Conservation (phyloP, 2,329 filamentous ascomycete species). For the Penicillium sp. region DNA sequence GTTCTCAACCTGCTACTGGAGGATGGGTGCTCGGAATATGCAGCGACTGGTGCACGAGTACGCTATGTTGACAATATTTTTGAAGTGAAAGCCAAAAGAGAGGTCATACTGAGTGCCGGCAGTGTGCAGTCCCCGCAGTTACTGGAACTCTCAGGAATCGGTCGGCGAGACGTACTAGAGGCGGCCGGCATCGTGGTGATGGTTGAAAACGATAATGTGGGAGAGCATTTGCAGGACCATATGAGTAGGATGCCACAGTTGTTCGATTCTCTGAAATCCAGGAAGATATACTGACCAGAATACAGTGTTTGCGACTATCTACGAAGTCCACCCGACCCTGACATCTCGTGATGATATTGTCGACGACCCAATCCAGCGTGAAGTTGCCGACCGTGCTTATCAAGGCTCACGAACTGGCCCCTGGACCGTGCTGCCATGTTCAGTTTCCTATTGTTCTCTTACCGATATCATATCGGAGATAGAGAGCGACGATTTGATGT, state of each 20-base stretch:
- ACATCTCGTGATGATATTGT: constrained; percentile 20
- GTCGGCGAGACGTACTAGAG: constrained; percentile 50
- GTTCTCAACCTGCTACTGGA: constrained; percentile 54
- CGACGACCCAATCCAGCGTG: constrained; percentile 4
- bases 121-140: constrained; percentile 61
- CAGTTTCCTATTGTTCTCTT: constrained; percentile 25
- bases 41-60: constrained; percentile 51
- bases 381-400: constrained; percentile 21
- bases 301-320: constrained; percentile 31
- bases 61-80: constrained; percentile 36
- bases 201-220: constrained; percentile 51
- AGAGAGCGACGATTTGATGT: background rate
- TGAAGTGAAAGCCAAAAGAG: constrained; percentile 43
- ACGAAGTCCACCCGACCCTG: constrained; percentile 31
- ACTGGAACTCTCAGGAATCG: constrained; percentile 65
- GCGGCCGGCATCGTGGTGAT: constrained; percentile 49
- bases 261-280: too few species aligned
- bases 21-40: constrained; percentile 24
- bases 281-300: background rate
- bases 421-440: constrained; percentile 27
- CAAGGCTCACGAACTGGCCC: constrained; percentile 16
- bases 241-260: constrained; percentile 22
- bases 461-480: constrained; percentile 6
- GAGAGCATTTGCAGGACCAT: constrained; percentile 58
- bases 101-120: constrained; percentile 65